Percentiles rank a stretch among this genome's conserved stretches.
Conservation (phyloP, 1,284 basidiomycete genomes). For the Sutorius eximius region DNA sequence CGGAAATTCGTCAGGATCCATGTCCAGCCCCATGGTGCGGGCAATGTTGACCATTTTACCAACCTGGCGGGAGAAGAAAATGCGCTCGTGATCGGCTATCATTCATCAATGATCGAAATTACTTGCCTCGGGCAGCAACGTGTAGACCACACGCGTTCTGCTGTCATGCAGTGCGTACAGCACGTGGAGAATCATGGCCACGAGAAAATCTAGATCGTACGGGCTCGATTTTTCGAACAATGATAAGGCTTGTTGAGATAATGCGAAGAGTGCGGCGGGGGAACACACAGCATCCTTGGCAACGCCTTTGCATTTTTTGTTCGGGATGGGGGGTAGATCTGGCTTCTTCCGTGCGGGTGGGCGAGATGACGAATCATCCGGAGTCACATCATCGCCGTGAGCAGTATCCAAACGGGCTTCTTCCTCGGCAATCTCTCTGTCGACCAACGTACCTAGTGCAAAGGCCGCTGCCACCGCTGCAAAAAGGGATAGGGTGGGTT, state of each 20-base stretch:
- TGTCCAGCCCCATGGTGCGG: conserved; percentile 59
- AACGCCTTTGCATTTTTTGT: conserved; percentile 30
- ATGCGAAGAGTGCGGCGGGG: conserved; percentile 42
- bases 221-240: conserved; percentile 40
- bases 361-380: conserved; percentile 29
- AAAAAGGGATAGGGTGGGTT: conserved; percentile 58
- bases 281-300: conserved; percentile 29
- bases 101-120: conserved; percentile 31
- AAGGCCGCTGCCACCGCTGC: conserved; percentile 53
- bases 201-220: conserved; percentile 53
- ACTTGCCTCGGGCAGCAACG: conserved; percentile 32
- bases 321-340: conserved; percentile 13
- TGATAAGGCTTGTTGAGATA: conserved; percentile 47
- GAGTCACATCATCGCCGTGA: conserved; percentile 18
- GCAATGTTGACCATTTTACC: conserved; percentile 68
- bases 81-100: conserved; percentile 19
- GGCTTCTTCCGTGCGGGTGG: conserved; percentile 24
- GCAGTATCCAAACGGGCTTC: conserved; percentile 27
- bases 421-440: conserved; percentile 33
- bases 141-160: conserved; percentile 43
- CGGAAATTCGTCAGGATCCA: conserved; percentile 58
- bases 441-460: conserved; percentile 53
- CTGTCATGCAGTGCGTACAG: conserved; percentile 54
- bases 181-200: conserved; percentile 54
- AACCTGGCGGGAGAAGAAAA: conserved; percentile 39